A percentile compares a stretch with the other conserved stretches of the same genome.
Conservation (phyloP, 805 yeast genomes). For the Wickerhamomyces xylosicus region DNA sequence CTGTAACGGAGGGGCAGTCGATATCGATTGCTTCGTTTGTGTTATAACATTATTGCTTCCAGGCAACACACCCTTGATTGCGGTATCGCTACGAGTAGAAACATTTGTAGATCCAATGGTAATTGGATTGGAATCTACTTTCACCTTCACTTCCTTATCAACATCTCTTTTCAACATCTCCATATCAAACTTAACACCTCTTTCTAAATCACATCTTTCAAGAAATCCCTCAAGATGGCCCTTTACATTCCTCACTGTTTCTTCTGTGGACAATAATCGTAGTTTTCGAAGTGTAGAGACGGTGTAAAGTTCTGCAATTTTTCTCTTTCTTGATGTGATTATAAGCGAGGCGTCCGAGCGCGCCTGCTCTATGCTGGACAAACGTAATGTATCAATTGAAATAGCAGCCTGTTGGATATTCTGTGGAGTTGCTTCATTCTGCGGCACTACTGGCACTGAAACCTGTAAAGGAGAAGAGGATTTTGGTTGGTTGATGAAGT, state of each 20-base stretch:
- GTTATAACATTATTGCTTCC: too few relatives aligned
- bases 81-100: too few relatives aligned
- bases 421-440: neutral
- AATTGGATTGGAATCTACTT: too few relatives aligned
- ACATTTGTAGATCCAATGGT: too few relatives aligned
- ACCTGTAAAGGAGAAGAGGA: too few relatives aligned
- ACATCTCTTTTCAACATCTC: conserved; percentile 14
- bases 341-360: conserved; percentile 26
- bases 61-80: too few relatives aligned
- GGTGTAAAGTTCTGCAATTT: conserved; percentile 51
- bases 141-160: conserved; percentile 4
- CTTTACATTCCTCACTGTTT: conserved; percentile 26
- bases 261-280: conserved; percentile 27
- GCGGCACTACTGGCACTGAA: neutral
- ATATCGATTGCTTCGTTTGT: too few relatives aligned
- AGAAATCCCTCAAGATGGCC: conserved; percentile 34
- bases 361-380: conserved; percentile 35
- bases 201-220: conserved; percentile 41
- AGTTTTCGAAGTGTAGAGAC: conserved; percentile 42
- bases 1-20: too few relatives aligned
- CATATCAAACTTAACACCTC: conserved; percentile 29
- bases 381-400: conserved; percentile 22
- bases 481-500: too few relatives aligned
- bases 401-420: neutral
- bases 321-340: conserved; percentile 42